Percentiles rank a stretch among this genome's conserved stretches.
These are phyloP conservation scores for Ceratocystis diversiconidia DNA, from an alignment of 2,329 filamentous ascomycete species.

Conservation along the genomic window DNA sequence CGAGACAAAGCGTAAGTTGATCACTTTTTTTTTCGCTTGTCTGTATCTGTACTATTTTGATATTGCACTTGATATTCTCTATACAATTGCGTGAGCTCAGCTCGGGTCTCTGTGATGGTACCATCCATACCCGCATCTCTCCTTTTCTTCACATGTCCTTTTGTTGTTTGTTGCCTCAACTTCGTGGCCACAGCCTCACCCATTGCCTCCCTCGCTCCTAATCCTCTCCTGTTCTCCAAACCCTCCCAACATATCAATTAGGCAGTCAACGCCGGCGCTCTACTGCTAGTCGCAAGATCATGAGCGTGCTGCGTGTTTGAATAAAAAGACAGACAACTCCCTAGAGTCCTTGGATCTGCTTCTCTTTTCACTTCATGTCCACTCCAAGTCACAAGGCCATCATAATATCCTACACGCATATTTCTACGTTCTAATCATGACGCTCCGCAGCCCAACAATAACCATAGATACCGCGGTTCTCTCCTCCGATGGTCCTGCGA, in stretches of 20 bases:
- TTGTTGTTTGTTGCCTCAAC: background rate
- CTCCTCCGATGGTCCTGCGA: slow-evolving; percentile 20
- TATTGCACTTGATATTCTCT: no score
- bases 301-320: background rate
- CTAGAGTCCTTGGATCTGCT: background rate
- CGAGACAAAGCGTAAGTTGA: slow-evolving; percentile 16
- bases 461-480: slow-evolving; percentile 38
- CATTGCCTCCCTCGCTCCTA: background rate
- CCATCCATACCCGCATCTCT: background rate
- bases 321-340: background rate
- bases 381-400: background rate
- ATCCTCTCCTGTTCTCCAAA: background rate
- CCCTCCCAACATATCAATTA: background rate
- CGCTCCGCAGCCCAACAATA: slow-evolving; percentile 34
- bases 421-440: slow-evolving; percentile 16
- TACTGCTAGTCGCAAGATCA: background rate
- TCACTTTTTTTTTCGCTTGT: background rate
- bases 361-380: background rate
- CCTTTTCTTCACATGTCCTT: background rate
- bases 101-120: background rate
- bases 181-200: background rate
- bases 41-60: no score
- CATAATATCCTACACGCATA: background rate
- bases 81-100: background rate
- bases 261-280: background rate